Base-by-base conservation (phyloP, 352 stramenopile genomes). In the Pythium diclinum region DNA sequence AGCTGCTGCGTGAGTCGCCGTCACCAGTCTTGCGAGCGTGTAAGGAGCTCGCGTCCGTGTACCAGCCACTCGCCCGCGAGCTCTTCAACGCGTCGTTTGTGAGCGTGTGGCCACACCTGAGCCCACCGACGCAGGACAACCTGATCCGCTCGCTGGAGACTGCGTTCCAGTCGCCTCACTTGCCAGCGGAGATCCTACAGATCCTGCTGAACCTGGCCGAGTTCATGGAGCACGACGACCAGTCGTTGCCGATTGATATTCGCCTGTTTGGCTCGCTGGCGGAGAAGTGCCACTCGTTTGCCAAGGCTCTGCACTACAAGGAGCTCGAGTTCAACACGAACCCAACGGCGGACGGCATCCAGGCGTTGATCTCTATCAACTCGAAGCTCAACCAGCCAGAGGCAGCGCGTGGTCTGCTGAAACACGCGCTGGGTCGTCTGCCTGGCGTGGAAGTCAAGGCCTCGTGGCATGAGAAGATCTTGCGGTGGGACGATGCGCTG, bases 161-260 rank as follows among this genome's bases (percentile, higher is more conserved):
- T 9, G 97, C 97, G 17, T 98, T 99, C 55, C 87, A 96, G 56
- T 92, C 84, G 44, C 71, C 82, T 1, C 79, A 97, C 66, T 71
- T 97, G 7, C 98, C 97, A n/a, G 95, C 96, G 17, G 97, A 99
- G 75, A 99, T 99, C 38, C 68, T 99, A 10, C 96, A 99, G 73
- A 95, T 92, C 33, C 81, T 99, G 33, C 75, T 99, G 13, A 99
- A 99, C 70, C 80, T 99, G 16, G 97, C 96, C 6, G 98, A 99
- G 83, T 99, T 99, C 59, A 99, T 99, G 96, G 97, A 99, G 77
- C 96, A 99, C 63, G 96, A 99, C 65, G 96, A 98, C 59, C 87
- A 98, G 72, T 84, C 86, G 16, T 74, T 99, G 42, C 96, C 97
- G 14, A 99, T 99, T 65, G 95, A 99, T 69, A 99, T 99, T 69